Conservation (phyloP, 345 rosid genomes). For the Hevea brasiliensis region DNA sequence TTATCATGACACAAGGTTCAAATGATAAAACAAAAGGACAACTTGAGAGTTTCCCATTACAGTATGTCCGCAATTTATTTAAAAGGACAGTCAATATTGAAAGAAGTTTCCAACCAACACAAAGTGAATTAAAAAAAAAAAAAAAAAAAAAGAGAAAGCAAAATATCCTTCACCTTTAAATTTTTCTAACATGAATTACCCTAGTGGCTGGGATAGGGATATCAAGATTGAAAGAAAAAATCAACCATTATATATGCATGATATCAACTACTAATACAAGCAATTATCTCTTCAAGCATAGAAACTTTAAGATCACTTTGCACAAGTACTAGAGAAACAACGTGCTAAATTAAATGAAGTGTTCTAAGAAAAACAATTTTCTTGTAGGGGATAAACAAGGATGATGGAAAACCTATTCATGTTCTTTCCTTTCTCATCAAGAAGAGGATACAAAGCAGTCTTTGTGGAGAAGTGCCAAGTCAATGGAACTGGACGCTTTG, state of each 20-base stretch:
- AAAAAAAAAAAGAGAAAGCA: background rate
- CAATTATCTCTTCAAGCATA: background rate
- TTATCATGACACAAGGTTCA: background rate
- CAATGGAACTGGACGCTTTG: constrained; percentile 92
- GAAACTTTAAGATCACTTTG: background rate
- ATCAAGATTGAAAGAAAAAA: background rate
- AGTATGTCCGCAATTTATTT: background rate
- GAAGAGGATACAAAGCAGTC: constrained; percentile 66
- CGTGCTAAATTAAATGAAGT: background rate
- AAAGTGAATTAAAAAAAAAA: background rate
- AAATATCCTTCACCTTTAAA: background rate
- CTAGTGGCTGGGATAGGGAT: background rate
- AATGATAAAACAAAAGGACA: background rate
- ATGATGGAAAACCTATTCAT: constrained; percentile 62
- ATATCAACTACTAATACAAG: background rate
- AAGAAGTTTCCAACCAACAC: background rate
- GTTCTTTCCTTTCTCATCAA: constrained; percentile 73
- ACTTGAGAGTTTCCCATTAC: background rate
- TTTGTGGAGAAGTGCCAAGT: constrained; percentile 93
- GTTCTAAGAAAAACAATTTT: background rate
- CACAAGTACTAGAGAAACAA: constrained; percentile 1
- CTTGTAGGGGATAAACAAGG: background rate
- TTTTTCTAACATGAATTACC: background rate
- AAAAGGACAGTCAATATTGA: background rate
- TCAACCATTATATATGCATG: constrained; percentile 1